A percentile compares a stretch with the other conserved stretches of the same genome.
Evolutionary conservation across 139 green algal genomes (phyloP).

Genomic region (Eudorina sp.): DNA sequence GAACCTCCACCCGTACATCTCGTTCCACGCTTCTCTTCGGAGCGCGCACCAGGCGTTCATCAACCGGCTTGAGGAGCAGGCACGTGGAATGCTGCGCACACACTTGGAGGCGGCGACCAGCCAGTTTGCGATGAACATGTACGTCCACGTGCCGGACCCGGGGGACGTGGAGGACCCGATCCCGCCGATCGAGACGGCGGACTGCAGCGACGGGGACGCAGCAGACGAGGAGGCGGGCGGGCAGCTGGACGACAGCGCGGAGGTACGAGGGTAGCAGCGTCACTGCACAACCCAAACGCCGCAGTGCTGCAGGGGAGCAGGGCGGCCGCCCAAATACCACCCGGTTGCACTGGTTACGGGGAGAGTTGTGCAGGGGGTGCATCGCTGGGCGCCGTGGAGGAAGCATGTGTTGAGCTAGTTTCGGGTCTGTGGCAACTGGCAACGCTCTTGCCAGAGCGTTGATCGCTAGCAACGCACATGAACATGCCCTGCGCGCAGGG

Average conservation of each 20-base stretch:
- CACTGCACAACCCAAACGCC: too few species aligned
- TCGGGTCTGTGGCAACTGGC: too few species aligned
- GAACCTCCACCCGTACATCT: slow-evolving; percentile 77
- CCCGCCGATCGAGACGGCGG: neutral
- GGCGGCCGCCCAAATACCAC: too few species aligned
- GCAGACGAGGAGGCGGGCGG: slow-evolving; percentile 20
- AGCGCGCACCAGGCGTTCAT: slow-evolving; percentile 82
- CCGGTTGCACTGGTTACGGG: too few species aligned
- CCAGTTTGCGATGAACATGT: slow-evolving; percentile 77
- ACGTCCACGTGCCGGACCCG: slow-evolving; percentile 1
- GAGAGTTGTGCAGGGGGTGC: too few species aligned
- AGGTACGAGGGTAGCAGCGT: slow-evolving; percentile 9
- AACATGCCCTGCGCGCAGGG: slow-evolving; percentile 24
- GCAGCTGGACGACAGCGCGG: neutral
- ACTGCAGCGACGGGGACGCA: slow-evolving; percentile 37
- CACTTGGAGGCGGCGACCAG: slow-evolving; percentile 86
- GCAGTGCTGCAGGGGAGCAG: too few species aligned
- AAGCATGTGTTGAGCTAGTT: too few species aligned
- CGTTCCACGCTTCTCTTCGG: slow-evolving; percentile 85
- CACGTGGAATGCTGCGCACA: slow-evolving; percentile 76
- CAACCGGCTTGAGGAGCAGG: slow-evolving; percentile 73
- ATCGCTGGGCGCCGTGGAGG: too few species aligned
- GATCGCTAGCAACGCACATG: neutral
- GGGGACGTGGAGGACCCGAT: slow-evolving; percentile 5
- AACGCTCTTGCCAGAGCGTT: too few species aligned